A percentile compares a stretch with the other conserved stretches of the same genome.
These are phyloP conservation scores for Nidula microcarpa DNA, from an alignment of 768 basidiomycete genomes.

Conservation along the genomic window DNA sequence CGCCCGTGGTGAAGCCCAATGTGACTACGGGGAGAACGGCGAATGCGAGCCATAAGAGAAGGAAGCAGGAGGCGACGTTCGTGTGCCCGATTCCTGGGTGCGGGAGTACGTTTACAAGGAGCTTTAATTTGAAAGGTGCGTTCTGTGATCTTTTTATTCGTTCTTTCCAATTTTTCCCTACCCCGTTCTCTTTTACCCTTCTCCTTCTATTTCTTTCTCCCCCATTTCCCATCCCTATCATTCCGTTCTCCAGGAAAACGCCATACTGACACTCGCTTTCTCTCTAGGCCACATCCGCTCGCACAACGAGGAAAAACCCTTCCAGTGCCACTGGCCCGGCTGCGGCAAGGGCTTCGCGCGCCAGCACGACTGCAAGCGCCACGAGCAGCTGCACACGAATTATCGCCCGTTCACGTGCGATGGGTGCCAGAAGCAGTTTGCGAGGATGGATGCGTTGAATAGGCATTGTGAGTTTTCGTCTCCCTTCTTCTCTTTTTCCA, in stretches of 20 bases:
- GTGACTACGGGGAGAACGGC: conserved; percentile 91
- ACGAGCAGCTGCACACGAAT: conserved; percentile 92
- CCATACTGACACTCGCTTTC: too few species aligned
- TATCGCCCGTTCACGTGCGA: conserved; percentile 91
- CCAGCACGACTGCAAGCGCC: conserved; percentile 95
- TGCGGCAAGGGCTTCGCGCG: conserved; percentile 93
- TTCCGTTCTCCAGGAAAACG: too few species aligned
- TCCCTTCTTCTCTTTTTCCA: not conserved
- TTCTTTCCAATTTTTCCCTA: not conserved
- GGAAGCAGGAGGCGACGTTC: conserved; percentile 89
- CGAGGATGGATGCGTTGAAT: conserved; percentile 92
- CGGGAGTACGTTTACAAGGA: conserved; percentile 85
- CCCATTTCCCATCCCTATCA: too few species aligned
- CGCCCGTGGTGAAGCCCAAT: conserved; percentile 60
- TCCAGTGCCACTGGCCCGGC: conserved; percentile 92
- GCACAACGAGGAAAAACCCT: conserved; percentile 93
- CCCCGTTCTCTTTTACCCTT: too few species aligned
- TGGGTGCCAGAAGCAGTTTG: conserved; percentile 91
- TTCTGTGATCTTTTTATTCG: conserved; percentile 1
- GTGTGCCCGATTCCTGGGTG: conserved; percentile 80
- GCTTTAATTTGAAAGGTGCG: conserved; percentile 89
- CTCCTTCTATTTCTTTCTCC: too few species aligned
- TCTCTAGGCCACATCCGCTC: conserved; percentile 83
- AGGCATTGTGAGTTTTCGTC: conserved; percentile 70
- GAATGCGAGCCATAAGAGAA: conserved; percentile 77